Base-by-base conservation (phyloP, 805 yeast species). In the Kodamaea sagamina region DNA sequence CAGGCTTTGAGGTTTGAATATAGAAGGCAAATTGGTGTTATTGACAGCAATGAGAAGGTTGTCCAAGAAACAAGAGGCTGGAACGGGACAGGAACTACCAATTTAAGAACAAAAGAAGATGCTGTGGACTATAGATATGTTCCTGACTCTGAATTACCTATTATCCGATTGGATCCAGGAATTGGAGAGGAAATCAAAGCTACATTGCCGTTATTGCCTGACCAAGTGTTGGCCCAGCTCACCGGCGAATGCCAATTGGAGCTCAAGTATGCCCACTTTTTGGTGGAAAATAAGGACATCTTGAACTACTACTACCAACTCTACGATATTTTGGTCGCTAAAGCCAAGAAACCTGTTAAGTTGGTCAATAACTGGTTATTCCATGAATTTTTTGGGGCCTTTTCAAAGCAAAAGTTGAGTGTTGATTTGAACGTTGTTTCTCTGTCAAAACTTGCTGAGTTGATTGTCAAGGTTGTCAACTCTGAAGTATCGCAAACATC, bases 141-240 rank as follows among this genome's bases (percentile, higher is more conserved):
- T 75, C 97, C 98, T 0, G 99, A 93, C 60, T 87, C 95, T 1
- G 99, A 93, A 60, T 66, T 93, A 22, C 89, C 93, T 0, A 61
- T 65, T 1, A 63, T 90, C 3, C 46, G 54, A 11, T 59, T 92
- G 2, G 67, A 75, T 28, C 44, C 63, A 1, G 57, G 58, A 0
- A 73, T 83, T 4, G 55, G 75, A 0, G 52, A 65, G 0, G 68
- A 74, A 1, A 67, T 85, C 0, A 53, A 61, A 9, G 47, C 54
- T 3, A 55, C 52, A 11, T 55, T 84, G 38, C 90, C 92, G 0
- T 68, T 60, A 7, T 61, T 83, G 1, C 90, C 96, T 0, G 92
- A 88, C 43, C 68, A 66, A 3, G 62, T 78, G 4, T 54, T 88
- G 17, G 62, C 60, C 8, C 61, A 55, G 19, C 63, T 90, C 38